These are phyloP conservation scores for Cymbopogon citratus DNA, from an alignment of 176 grass and related monocot genomes.

Conservation along the genomic window DNA sequence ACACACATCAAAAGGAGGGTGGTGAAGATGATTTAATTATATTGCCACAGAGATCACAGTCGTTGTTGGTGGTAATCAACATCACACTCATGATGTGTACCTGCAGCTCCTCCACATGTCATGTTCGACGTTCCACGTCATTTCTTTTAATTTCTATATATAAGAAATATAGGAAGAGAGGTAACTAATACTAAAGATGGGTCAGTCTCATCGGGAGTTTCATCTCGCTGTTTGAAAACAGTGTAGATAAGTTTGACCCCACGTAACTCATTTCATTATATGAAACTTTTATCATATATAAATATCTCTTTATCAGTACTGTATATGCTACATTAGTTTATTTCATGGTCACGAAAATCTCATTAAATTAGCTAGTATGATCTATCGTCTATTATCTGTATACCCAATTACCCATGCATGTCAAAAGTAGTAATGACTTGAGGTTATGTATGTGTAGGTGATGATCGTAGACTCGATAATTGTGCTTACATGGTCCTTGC, in stretches of 20 bases:
- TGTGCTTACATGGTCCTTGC: background rate
- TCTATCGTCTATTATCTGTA: background rate
- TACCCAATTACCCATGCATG: background rate
- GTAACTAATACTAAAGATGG: too few relatives aligned
- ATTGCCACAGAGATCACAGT: constrained; percentile 11
- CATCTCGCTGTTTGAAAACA: too few relatives aligned
- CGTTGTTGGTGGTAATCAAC: constrained; percentile 18
- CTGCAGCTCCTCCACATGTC: constrained; percentile 9
- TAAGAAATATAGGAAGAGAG: too few relatives aligned
- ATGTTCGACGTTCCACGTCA: background rate
- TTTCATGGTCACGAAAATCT: too few relatives aligned
- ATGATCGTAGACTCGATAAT: background rate
- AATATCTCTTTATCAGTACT: too few relatives aligned
- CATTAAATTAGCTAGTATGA: too few relatives aligned
- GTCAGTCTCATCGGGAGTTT: too few relatives aligned
- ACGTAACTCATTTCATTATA: too few relatives aligned
- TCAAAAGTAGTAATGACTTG: background rate
- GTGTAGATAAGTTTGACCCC: too few relatives aligned
- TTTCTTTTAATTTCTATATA: too few relatives aligned
- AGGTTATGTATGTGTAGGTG: background rate
- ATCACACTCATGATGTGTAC: background rate
- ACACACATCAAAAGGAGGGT: background rate
- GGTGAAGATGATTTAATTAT: background rate
- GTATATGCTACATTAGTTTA: too few relatives aligned
- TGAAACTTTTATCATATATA: too few relatives aligned